phyloP scores from a whole-genome alignment of 495 filamentous ascomycete species.

The Penicillium subrubescens region DNA sequence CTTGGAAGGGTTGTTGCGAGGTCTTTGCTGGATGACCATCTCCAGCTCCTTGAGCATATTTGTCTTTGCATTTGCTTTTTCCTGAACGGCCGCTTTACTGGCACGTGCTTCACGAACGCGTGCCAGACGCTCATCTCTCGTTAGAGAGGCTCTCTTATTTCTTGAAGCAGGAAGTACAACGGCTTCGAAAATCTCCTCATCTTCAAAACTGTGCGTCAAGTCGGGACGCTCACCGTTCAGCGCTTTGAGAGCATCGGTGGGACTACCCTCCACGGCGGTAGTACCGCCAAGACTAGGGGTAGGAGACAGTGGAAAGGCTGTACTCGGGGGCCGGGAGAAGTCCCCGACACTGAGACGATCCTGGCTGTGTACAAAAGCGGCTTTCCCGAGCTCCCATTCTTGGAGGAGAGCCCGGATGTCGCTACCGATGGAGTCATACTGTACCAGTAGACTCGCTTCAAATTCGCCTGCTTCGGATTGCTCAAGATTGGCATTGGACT shows the following conservation, averaged over 20 bases:
- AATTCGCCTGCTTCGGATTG: conserved; percentile 68
- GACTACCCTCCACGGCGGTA: conserved; percentile 83
- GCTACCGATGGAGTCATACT: conserved; percentile 91
- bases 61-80: conserved; percentile 75
- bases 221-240: conserved; percentile 65
- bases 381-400: conserved; percentile 88
- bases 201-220: conserved; percentile 40
- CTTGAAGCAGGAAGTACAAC: conserved; percentile 66
- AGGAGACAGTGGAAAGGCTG: conserved; percentile 74
- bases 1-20: conserved; percentile 50
- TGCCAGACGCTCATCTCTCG: conserved; percentile 82
- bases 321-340: conserved; percentile 68
- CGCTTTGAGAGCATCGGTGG: conserved; percentile 72
- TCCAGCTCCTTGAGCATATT: conserved; percentile 91
- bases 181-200: conserved; percentile 87
- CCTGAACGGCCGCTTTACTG: conserved; percentile 63
- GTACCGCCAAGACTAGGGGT: conserved; percentile 78
- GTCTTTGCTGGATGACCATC: conserved; percentile 80
- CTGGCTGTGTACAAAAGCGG: conserved; percentile 71
- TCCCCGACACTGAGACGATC: conserved; percentile 56
- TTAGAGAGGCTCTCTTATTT: conserved; percentile 68
- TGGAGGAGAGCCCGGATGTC: conserved; percentile 82
- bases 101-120: conserved; percentile 88
- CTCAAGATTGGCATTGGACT: conserved; percentile 76
- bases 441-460: conserved; percentile 73